Conservation (phyloP, 305 asterid genomes). For the Fraxinus baroniana region DNA sequence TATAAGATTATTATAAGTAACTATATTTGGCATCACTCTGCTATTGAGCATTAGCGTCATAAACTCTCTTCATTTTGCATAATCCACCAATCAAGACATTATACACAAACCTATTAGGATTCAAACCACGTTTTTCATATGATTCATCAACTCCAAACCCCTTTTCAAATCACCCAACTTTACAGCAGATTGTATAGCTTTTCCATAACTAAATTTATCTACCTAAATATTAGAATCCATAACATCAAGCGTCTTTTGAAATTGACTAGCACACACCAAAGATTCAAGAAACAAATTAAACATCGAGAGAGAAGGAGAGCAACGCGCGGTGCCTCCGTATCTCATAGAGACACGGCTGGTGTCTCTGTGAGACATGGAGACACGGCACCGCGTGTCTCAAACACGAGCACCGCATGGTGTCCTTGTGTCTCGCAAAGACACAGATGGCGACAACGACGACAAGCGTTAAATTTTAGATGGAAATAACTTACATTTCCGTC, state of each 20-base stretch:
- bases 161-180: conserved; percentile 51
- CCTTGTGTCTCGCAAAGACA: too few species aligned
- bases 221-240: conserved; percentile 49
- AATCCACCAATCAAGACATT: conserved; percentile 76
- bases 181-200: conserved; percentile 68
- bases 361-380: too few species aligned
- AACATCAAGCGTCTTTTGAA: conserved; percentile 43
- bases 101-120: conserved; percentile 55
- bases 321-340: too few species aligned
- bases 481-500: too few species aligned
- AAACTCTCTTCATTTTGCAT: conserved; percentile 59
- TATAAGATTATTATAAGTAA: conserved; percentile 65
- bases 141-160: conserved; percentile 47
- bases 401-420: too few species aligned
- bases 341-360: too few species aligned
- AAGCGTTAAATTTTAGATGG: too few species aligned
- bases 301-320: too few species aligned
- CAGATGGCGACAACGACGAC: too few species aligned
- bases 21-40: conserved; percentile 44
- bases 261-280: conserved; percentile 43
- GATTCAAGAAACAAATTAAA: conserved; percentile 59
- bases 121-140: conserved; percentile 43
- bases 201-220: conserved; percentile 62
- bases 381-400: too few species aligned
- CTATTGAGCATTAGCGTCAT: conserved; percentile 59